Conservation (phyloP, 108 stramenopile genomes). For the Fragilaria radians region DNA sequence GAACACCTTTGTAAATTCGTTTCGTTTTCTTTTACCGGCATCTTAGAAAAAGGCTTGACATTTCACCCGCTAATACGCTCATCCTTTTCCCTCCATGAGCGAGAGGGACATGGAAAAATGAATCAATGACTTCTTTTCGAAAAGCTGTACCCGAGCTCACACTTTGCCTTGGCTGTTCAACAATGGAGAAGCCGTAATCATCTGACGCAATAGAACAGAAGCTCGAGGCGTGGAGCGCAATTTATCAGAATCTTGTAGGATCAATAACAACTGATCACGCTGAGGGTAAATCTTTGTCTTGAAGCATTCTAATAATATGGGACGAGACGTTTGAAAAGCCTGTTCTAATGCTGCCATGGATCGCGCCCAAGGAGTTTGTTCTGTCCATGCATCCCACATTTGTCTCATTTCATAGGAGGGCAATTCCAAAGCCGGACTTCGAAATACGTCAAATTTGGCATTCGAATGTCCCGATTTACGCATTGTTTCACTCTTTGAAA, state of each 20-base stretch:
- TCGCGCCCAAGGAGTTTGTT: slow-evolving; percentile 46
- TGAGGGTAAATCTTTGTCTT: slow-evolving; percentile 31
- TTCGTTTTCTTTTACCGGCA: no score
- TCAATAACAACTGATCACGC: slow-evolving; percentile 24
- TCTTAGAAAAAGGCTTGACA: no score
- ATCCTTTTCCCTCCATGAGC: no score
- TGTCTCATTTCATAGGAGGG: slow-evolving; percentile 34
- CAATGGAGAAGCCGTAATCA: slow-evolving; percentile 23
- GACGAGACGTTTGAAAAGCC: slow-evolving; percentile 22
- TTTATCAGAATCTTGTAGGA: slow-evolving; percentile 10
- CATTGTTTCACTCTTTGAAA: no score
- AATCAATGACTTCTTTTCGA: no score
- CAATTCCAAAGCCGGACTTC: slow-evolving; percentile 18
- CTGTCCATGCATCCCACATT: slow-evolving; percentile 53
- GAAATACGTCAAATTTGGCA: slow-evolving; percentile 30
- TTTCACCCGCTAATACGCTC: no score
- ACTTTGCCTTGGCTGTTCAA: slow-evolving; percentile 9
- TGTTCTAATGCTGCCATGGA: slow-evolving; percentile 30
- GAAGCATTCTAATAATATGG: slow-evolving; percentile 20
- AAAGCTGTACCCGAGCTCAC: no score
- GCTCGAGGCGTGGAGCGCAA: slow-evolving; percentile 28
- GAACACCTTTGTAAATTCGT: no score
- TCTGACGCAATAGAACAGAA: slow-evolving; percentile 21
- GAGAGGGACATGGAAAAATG: no score
- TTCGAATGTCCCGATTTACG: no score